Percentiles rank a stretch among this genome's conserved stretches.
Evolutionary conservation across 805 yeast species (phyloP).

Genomic region (Lipomyces oligophaga): DNA sequence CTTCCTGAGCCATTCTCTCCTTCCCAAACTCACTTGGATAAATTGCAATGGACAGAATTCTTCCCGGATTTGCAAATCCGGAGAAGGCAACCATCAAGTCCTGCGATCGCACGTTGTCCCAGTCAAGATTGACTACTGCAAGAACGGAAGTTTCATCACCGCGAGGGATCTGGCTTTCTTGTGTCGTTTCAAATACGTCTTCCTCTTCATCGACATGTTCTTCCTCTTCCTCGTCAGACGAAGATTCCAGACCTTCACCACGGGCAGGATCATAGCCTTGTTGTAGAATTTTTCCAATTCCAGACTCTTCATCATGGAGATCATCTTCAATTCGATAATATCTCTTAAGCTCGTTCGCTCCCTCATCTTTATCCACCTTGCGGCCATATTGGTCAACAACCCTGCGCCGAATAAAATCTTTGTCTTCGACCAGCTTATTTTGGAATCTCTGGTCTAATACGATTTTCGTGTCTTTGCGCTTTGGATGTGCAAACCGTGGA

Average conservation of each 20-base stretch:
- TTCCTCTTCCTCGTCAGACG: constrained; percentile 35
- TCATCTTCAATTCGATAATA: constrained; percentile 54
- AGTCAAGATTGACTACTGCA: constrained; percentile 94
- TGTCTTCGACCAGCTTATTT: constrained; percentile 54
- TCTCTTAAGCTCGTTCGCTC: constrained; percentile 54
- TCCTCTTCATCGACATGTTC: constrained; percentile 29
- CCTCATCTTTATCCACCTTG: constrained; percentile 48
- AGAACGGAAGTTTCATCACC: constrained; percentile 80
- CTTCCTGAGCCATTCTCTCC: constrained; percentile 85
- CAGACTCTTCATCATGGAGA: constrained; percentile 11
- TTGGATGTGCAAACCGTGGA: constrained; percentile 81
- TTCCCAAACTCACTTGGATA: constrained; percentile 93
- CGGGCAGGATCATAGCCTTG: constrained; percentile 38
- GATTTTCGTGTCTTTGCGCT: constrained; percentile 60
- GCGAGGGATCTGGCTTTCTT: constrained; percentile 65
- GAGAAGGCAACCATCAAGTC: constrained; percentile 87
- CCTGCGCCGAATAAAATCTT: constrained; percentile 54
- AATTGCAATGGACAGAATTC: constrained; percentile 62
- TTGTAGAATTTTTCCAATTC: constrained; percentile 1
- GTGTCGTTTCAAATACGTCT: constrained; percentile 34
- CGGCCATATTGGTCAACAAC: constrained; percentile 87
- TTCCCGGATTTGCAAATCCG: constrained; percentile 71
- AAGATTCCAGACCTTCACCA: constrained; percentile 38
- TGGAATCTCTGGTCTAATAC: constrained; percentile 84
- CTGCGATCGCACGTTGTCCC: constrained; percentile 89